phyloP scores from a whole-genome alignment of 164 flowering plant genomes.

The Chimonanthus salicifolius region DNA sequence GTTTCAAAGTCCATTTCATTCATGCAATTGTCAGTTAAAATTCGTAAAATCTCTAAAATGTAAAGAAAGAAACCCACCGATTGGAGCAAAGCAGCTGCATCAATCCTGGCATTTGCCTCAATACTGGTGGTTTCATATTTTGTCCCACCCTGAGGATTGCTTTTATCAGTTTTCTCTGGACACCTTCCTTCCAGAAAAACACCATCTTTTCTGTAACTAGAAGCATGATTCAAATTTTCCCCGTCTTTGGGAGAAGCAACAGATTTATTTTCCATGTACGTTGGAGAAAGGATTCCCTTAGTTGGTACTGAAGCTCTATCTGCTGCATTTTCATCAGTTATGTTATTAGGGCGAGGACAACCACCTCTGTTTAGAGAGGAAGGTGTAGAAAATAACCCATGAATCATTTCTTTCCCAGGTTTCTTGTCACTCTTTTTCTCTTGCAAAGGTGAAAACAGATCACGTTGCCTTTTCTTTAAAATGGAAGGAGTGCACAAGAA shows the following conservation, averaged over 20 bases:
- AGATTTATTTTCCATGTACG: constrained; percentile 13
- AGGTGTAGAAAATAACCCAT: constrained; percentile 26
- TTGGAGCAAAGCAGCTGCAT: constrained; percentile 8
- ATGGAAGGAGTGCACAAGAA: constrained; percentile 80
- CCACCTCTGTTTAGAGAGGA: constrained; percentile 29
- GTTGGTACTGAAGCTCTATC: constrained; percentile 15
- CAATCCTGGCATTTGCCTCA: constrained; percentile 12
- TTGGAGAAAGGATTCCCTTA: constrained; percentile 20
- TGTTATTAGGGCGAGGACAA: constrained; percentile 24
- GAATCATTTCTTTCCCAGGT: constrained; percentile 37
- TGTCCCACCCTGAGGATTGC: constrained; percentile 6
- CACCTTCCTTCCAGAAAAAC: constrained; percentile 7
- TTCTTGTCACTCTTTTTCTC: constrained; percentile 68
- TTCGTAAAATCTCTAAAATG: background rate
- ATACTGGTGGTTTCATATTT: constrained; percentile 11
- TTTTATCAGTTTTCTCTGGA: constrained; percentile 11
- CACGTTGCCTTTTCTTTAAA: constrained; percentile 79
- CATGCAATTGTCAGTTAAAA: constrained; percentile 2
- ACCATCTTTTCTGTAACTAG: constrained; percentile 6
- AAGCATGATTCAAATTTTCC: constrained; percentile 25
- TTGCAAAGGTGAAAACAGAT: constrained; percentile 70
- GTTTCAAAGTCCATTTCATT: background rate
- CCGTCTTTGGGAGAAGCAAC: constrained; percentile 18
- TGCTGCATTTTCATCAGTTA: constrained; percentile 19
- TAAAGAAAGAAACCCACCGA: constrained; percentile 9